Conservation (phyloP, 306 rosid species). For the Citrullus amarus region DNA sequence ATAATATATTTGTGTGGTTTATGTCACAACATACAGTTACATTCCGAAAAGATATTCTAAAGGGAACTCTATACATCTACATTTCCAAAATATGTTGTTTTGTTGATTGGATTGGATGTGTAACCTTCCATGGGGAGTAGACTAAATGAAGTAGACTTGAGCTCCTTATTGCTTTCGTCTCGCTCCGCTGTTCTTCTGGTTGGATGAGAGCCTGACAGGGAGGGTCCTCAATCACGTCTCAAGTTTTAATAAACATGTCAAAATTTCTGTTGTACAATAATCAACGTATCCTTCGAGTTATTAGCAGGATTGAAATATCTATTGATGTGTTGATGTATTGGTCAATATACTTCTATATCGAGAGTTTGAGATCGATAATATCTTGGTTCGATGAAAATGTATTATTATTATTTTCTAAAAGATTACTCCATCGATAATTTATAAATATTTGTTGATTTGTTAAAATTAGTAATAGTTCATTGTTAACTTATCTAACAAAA, state of each 20-base stretch:
- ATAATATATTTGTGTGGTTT: too few relatives aligned
- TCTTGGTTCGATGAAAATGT: too few relatives aligned
- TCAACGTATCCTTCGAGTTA: too few relatives aligned
- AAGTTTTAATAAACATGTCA: background rate
- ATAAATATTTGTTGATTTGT: too few relatives aligned
- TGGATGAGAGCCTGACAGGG: background rate
- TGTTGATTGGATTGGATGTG: background rate
- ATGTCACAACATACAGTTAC: background rate
- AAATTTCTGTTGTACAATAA: background rate
- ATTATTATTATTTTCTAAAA: too few relatives aligned
- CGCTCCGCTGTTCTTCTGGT: background rate
- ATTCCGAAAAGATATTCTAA: background rate
- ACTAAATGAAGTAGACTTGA: background rate
- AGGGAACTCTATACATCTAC: background rate
- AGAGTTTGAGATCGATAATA: too few relatives aligned
- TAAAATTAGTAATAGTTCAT: too few relatives aligned
- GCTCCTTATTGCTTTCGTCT: background rate
- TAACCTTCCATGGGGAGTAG: background rate
- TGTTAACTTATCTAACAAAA: too few relatives aligned
- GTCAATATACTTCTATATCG: too few relatives aligned
- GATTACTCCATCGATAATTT: too few relatives aligned
- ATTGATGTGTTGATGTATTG: too few relatives aligned
- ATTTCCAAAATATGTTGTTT: background rate
- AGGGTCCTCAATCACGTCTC: background rate
- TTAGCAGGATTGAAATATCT: too few relatives aligned